Percentiles rank a stretch among this genome's conserved stretches.
These are phyloP conservation scores for Amanita polypyramis DNA, from an alignment of 768 basidiomycete genomes.

Conservation along the genomic window DNA sequence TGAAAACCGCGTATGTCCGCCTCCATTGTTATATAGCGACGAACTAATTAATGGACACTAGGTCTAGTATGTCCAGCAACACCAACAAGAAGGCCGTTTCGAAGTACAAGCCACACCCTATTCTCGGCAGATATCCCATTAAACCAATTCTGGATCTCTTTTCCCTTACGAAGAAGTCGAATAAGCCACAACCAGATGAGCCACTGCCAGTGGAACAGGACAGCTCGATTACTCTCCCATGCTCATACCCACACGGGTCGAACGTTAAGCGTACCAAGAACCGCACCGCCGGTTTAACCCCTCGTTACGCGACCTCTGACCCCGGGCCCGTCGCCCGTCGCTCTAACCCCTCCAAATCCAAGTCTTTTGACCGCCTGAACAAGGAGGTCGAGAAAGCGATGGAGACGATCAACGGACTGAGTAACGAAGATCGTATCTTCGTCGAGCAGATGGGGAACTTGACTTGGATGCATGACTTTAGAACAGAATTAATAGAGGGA, in stretches of 20 bases:
- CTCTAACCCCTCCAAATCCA: background rate
- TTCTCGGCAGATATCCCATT: slow-evolving; percentile 1
- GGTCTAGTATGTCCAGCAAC: background rate
- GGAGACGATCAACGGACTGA: background rate
- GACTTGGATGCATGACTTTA: background rate
- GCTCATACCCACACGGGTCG: background rate
- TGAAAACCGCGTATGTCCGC: background rate
- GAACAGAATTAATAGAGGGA: background rate
- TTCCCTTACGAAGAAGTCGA: background rate
- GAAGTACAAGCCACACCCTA: slow-evolving; percentile 6
- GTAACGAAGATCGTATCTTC: slow-evolving; percentile 3
- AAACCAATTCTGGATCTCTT: slow-evolving; percentile 3
- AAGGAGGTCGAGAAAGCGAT: background rate
- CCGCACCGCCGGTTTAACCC: background rate
- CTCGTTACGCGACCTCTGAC: background rate
- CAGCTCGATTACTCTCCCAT: background rate
- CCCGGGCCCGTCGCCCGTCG: background rate
- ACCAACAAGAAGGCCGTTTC: slow-evolving; percentile 2
- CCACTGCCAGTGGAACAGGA: background rate
- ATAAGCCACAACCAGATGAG: background rate
- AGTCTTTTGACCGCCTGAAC: background rate
- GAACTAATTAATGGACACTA: slow-evolving; percentile 3
- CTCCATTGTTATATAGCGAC: slow-evolving; percentile 2
- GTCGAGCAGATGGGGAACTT: slow-evolving; percentile 2
- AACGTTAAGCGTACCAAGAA: slow-evolving; percentile 3